phyloP scores from a whole-genome alignment of 2,329 filamentous ascomycete genomes.

The Pleomassaria siparia region DNA sequence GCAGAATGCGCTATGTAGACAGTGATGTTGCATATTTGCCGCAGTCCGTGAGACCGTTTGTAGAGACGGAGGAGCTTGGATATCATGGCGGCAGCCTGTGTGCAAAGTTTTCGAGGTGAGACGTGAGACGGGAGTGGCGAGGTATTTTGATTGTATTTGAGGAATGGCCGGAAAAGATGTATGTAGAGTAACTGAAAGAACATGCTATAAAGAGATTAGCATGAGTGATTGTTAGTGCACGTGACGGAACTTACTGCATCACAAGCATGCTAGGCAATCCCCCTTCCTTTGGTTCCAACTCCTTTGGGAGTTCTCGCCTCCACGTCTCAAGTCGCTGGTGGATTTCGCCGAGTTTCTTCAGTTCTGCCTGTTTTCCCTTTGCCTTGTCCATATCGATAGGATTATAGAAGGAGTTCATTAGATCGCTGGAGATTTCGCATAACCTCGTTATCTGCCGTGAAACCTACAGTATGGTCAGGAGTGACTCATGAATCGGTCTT shows the following conservation, averaged over 20 bases:
- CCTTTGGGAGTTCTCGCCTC: slow-evolving; percentile 78
- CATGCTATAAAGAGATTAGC: slow-evolving; percentile 65
- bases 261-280: slow-evolving; percentile 80
- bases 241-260: slow-evolving; percentile 72
- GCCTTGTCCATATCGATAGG: slow-evolving; percentile 64
- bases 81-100: slow-evolving; percentile 83
- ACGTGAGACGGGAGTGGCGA: slow-evolving; percentile 86
- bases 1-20: slow-evolving; percentile 95
- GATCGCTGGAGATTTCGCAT: slow-evolving; percentile 90
- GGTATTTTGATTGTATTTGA: slow-evolving; percentile 80
- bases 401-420: slow-evolving; percentile 89
- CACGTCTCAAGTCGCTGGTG: slow-evolving; percentile 89
- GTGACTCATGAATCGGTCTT: neutral
- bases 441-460: slow-evolving; percentile 79
- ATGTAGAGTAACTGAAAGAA: slow-evolving; percentile 96
- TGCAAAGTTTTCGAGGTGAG: slow-evolving; percentile 87
- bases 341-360: slow-evolving; percentile 90
- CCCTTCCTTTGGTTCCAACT: slow-evolving; percentile 87
- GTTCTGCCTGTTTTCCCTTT: slow-evolving; percentile 75
- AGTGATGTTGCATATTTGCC: slow-evolving; percentile 94
- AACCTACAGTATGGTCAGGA: slow-evolving; percentile 37
- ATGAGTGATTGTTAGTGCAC: neutral
- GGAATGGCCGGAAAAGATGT: slow-evolving; percentile 90
- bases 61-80: slow-evolving; percentile 94
- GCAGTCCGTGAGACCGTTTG: slow-evolving; percentile 85